Evolutionary conservation across 2,329 filamentous ascomycete species (phyloP).

Genomic region (Cercospora sp.): DNA sequence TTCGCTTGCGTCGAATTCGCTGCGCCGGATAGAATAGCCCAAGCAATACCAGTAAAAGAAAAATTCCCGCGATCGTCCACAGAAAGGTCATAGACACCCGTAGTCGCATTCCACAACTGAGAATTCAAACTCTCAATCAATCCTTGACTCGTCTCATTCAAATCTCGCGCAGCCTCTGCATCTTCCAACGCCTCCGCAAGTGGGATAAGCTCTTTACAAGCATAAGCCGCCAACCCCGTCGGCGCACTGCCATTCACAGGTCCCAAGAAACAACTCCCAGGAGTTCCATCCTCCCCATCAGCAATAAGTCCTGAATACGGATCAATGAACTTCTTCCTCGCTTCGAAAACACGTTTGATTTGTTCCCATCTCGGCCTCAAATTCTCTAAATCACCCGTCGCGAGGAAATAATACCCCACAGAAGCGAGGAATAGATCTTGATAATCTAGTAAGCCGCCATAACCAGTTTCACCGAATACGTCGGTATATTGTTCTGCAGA

Average conservation of each 20-base stretch:
- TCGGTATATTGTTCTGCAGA: conserved; percentile 13
- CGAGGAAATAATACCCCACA: conserved; percentile 34
- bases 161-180: conserved; percentile 27
- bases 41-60: conserved; percentile 39
- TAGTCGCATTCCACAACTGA: conserved; percentile 38
- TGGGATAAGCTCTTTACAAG: conserved; percentile 32
- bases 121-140: conserved; percentile 36
- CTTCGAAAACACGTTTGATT: conserved; percentile 31
- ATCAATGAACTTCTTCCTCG: conserved; percentile 33
- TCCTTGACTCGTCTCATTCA: conserved; percentile 26
- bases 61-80: conserved; percentile 34
- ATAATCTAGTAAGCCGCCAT: conserved; percentile 34
- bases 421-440: conserved; percentile 37
- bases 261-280: conserved; percentile 33
- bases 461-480: background rate
- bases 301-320: conserved; percentile 32
- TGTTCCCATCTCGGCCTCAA: conserved; percentile 30
- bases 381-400: conserved; percentile 27
- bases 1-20: conserved; percentile 38
- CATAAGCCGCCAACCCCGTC: conserved; percentile 32
- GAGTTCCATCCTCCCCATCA: background rate
- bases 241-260: conserved; percentile 36
- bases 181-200: conserved; percentile 40
- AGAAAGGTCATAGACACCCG: conserved; percentile 39
- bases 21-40: conserved; percentile 39